Percentiles rank a stretch among this genome's conserved stretches.
Conservation (phyloP, 2,329 filamentous ascomycete species). For the Capronia epimyces region DNA sequence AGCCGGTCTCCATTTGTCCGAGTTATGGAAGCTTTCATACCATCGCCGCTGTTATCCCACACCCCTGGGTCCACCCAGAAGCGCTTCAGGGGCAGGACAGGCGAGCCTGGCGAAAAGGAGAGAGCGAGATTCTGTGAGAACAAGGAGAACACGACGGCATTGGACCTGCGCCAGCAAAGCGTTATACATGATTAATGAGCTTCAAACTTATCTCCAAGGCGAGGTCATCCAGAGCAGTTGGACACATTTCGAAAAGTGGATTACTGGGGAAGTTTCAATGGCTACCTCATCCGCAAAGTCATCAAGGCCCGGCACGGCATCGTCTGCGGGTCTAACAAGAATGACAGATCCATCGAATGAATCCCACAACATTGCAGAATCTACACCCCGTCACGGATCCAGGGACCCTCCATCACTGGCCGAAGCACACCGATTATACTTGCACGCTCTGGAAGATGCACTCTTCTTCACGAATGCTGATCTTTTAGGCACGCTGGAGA, state of each 20-base stretch:
- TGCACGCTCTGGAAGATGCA: slow-evolving; percentile 55
- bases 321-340: slow-evolving; percentile 13
- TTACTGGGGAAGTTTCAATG: slow-evolving; percentile 45
- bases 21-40: slow-evolving; percentile 78
- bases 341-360: slow-evolving; percentile 10
- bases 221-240: slow-evolving; percentile 80
- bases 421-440: slow-evolving; percentile 70
- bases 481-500: slow-evolving; percentile 39
- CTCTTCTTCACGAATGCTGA: slow-evolving; percentile 41
- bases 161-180: slow-evolving; percentile 88
- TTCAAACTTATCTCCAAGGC: slow-evolving; percentile 81
- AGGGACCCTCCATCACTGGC: slow-evolving; percentile 76
- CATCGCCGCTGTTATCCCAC: slow-evolving; percentile 72
- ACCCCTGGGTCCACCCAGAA: slow-evolving; percentile 60
- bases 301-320: slow-evolving; percentile 39
- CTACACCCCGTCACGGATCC: neutral
- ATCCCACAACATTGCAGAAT: neutral
- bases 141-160: slow-evolving; percentile 66
- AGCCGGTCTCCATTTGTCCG: slow-evolving; percentile 75
- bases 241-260: slow-evolving; percentile 72
- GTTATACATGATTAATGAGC: slow-evolving; percentile 82
- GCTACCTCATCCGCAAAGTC: slow-evolving; percentile 27
- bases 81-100: slow-evolving; percentile 56
- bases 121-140: slow-evolving; percentile 58
- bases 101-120: slow-evolving; percentile 58